phyloP scores from a whole-genome alignment of 768 basidiomycete genomes.

The Butyriboletus loyo region DNA sequence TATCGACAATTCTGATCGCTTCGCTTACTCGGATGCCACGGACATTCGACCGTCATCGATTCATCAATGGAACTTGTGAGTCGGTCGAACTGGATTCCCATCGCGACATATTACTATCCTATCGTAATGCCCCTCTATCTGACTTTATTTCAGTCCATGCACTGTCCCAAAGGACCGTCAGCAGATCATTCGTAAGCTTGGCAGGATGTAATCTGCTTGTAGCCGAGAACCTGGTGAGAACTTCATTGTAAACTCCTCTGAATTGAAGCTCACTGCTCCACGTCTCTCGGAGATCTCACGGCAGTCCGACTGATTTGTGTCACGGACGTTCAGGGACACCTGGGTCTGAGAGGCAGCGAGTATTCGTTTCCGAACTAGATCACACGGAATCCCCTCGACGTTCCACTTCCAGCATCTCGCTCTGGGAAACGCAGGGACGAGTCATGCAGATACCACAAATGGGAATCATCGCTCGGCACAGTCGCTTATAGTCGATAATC shows the following conservation, averaged over 20 bases:
- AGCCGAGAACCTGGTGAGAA: background rate
- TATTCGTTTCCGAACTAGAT: background rate
- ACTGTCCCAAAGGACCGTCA: background rate
- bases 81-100: background rate
- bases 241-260: background rate
- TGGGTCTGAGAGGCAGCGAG: background rate
- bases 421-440: background rate
- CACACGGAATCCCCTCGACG: background rate
- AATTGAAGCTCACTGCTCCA: background rate
- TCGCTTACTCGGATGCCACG: constrained; percentile 3
- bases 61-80: background rate
- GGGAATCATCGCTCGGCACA: background rate
- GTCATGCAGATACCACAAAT: constrained; percentile 3
- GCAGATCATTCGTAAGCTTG: background rate
- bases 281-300: background rate
- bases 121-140: background rate
- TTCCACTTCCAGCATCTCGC: background rate
- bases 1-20: background rate
- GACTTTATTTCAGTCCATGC: too few species aligned
- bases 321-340: background rate
- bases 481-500: constrained; percentile 7
- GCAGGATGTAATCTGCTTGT: background rate
- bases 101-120: background rate
- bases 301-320: background rate
- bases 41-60: background rate